These are phyloP conservation scores for Colletotrichum caudatum DNA, from an alignment of 2,329 filamentous ascomycete genomes.

Conservation along the genomic window DNA sequence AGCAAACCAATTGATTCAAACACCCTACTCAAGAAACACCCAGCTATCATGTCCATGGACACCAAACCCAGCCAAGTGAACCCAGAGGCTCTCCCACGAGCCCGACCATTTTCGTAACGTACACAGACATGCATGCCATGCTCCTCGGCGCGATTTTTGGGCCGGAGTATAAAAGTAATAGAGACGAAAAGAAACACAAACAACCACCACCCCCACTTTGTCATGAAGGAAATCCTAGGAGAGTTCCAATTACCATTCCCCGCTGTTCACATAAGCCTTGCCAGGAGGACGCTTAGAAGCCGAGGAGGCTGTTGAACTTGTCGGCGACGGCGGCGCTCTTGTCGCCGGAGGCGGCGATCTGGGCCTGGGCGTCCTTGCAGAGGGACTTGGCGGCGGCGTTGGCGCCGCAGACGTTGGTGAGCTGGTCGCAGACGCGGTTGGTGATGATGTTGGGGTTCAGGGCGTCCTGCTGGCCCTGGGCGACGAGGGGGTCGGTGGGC, in stretches of 20 bases:
- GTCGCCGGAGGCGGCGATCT: constrained; percentile 63
- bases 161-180: constrained; percentile 23
- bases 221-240: background rate
- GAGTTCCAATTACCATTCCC: background rate
- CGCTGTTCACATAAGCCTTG: too few relatives aligned
- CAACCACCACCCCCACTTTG: background rate
- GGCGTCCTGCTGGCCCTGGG: constrained; percentile 68
- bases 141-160: constrained; percentile 5
- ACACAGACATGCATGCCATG: constrained; percentile 3
- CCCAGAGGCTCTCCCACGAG: constrained; percentile 17
- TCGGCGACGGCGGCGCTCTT: constrained; percentile 61
- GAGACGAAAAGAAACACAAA: constrained; percentile 13
- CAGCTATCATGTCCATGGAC: constrained; percentile 24
- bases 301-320: constrained; percentile 59
- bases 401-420: constrained; percentile 70
- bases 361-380: constrained; percentile 61
- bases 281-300: constrained; percentile 48
- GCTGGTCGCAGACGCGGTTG: constrained; percentile 71
- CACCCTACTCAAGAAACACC: constrained; percentile 35
- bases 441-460: constrained; percentile 75
- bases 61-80: constrained; percentile 22
- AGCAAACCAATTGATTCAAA: constrained; percentile 38
- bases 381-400: constrained; percentile 64
- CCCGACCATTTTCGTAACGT: constrained; percentile 4
- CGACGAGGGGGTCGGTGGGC: constrained; percentile 65